These are phyloP conservation scores for Kalaharituber pfeilii DNA, from an alignment of 2,329 filamentous ascomycete species.

Conservation along the genomic window DNA sequence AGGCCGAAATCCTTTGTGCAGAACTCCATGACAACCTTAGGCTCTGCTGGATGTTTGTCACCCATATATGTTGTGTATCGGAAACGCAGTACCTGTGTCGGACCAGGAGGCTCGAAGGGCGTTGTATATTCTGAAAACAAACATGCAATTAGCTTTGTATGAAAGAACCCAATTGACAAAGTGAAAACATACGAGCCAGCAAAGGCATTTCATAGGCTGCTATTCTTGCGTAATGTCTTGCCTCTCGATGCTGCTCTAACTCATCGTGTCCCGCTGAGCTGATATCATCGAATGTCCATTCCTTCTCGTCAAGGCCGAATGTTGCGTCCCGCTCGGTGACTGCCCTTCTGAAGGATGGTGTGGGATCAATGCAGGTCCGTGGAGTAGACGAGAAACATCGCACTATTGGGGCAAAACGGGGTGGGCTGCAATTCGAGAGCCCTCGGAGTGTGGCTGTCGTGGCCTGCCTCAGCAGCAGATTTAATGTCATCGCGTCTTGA, in stretches of 20 bases:
- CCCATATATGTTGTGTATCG: slow-evolving; percentile 95
- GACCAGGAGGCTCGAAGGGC: slow-evolving; percentile 55
- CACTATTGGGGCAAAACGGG: no score
- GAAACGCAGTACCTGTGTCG: slow-evolving; percentile 64
- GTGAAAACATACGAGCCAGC: slow-evolving; percentile 59
- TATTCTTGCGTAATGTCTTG: slow-evolving; percentile 72
- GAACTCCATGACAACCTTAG: slow-evolving; percentile 91
- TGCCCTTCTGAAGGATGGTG: neutral
- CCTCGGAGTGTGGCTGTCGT: no score
- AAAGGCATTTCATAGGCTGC: slow-evolving; percentile 93
- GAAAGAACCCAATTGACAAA: neutral
- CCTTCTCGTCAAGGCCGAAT: slow-evolving; percentile 19
- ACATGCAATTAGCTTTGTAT: slow-evolving; percentile 12
- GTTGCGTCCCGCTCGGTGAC: neutral
- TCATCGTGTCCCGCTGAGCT: slow-evolving; percentile 68
- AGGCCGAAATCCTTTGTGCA: slow-evolving; percentile 51
- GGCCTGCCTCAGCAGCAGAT: neutral
- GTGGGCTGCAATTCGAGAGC: no score
- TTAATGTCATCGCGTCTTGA: neutral
- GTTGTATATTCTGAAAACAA: slow-evolving; percentile 52
- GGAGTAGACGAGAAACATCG: neutral
- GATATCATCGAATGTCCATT: slow-evolving; percentile 68
- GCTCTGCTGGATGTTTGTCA: slow-evolving; percentile 74
- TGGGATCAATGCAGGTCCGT: neutral
- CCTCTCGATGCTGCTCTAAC: slow-evolving; percentile 71